Evolutionary conservation across 2,329 filamentous ascomycete genomes (phyloP), one percentile per base, ranked within the genome.

Genomic region (Plectosphaerella plurivora): DNA sequence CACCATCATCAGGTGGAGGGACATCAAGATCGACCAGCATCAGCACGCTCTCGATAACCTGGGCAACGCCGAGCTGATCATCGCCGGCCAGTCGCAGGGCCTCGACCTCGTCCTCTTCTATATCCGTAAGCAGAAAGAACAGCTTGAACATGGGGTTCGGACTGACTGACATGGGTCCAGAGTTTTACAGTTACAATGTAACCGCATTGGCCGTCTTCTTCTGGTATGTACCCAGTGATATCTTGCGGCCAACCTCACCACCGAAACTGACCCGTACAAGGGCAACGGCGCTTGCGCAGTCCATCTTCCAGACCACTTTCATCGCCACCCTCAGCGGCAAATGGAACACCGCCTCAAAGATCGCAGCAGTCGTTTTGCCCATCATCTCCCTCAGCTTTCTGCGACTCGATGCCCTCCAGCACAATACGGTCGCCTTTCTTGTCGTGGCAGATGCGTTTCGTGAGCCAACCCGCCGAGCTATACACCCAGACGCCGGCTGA

Each of bases 131-230:
- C 64, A 9, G 4, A 25, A 39, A 18, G 1, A 8, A 10, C 1
- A 4, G 11, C 11, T 12, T 33, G 28, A 12, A 10, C 4, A 33
- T 12, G 16, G 18, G 15, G 7, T 20, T n/a, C 18, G 7, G 41
- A 20, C 16, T 44, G 8, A 44, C 41, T n/a, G 10, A 18, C 8
- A 20, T 55, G 33, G 12, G 14, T 5, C 1, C 47, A 78, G 76
- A 78, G 58, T 77, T 73, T 47, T 78, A 77, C 53, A 69, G 68
- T 24, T 79, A 79, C 58, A 78, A 76, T 61, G 73, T 74, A n/a
- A 73, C 77, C 59, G 65, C 73, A 9, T 60, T 77, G 28, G 65
- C 76, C 28, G 64, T 73, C 7, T 61, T 77, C 6, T 76, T 73
- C 51, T 79, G 76, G 74, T 75, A 61, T 49, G 62, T 53, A 16